Base-by-base conservation (phyloP, 1,284 basidiomycete genomes). In the Agroathelia rolfsii region DNA sequence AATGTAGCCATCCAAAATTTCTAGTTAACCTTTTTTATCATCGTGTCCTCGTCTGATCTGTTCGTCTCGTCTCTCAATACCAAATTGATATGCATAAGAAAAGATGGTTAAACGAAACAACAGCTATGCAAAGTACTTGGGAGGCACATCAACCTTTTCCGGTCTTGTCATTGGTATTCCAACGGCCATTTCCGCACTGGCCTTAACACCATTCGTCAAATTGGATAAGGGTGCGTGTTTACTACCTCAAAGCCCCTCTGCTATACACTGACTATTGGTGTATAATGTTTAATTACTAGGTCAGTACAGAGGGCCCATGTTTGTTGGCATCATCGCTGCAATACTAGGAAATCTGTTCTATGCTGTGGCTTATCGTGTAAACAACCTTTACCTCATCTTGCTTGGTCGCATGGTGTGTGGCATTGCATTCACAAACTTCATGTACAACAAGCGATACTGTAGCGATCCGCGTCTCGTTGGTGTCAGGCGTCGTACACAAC, bases 1-100 rank as follows among this genome's bases (percentile, higher is more conserved):
- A 21, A 29, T n/a, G 24, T 15, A 15, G 18, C 10, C 3, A 20
- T 12, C 24, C 12, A 35, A 17, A 35, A 20, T 15, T 10, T 21
- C 8, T 35, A 80, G 77, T 50, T 76, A 4, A 70, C 73, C 0
- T 80, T 80, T 56, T 82, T 76, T 51, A 68, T 79, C 39, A 59
- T 78, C 22, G 72, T 82, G 3, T 74, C 79, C 2, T 76, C 79
- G 0, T 70, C 76, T n/a, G n/a, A n/a, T n/a, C n/a, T n/a, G n/a
- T n/a, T n/a, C n/a, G n/a, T n/a, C n/a, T n/a, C n/a, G n/a, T n/a
- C n/a, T n/a, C n/a, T n/a, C n/a, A n/a, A n/a, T n/a, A n/a, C n/a
- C n/a, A n/a, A n/a, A n/a, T n/a, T n/a, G n/a, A n/a, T n/a, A n/a
- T n/a, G n/a, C n/a, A n/a, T n/a, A n/a, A n/a, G n/a, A n/a, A n/a